Percentiles rank a stretch among this genome's conserved stretches.
These are phyloP conservation scores for Isatis lusitanica DNA, from an alignment of 441 rosid genomes.

Conservation along the genomic window DNA sequence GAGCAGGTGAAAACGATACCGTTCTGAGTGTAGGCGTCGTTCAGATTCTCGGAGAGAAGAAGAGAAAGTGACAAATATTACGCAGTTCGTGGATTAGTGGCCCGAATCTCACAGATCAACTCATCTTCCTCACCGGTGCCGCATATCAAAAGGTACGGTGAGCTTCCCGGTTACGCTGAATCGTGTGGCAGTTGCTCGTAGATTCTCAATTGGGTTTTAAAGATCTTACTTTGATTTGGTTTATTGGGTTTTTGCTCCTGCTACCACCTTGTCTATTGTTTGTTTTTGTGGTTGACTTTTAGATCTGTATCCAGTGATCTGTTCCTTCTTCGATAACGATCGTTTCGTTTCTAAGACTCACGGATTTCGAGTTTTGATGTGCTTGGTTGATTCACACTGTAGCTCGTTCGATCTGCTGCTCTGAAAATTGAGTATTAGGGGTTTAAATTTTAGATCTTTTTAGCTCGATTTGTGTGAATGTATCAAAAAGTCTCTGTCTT, in stretches of 20 bases:
- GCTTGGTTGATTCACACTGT: conserved; percentile 11
- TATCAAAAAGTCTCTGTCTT: background rate
- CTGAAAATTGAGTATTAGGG: background rate
- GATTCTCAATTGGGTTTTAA: background rate
- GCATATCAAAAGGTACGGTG: conserved; percentile 24
- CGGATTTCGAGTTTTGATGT: conserved; percentile 10
- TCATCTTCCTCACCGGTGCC: conserved; percentile 28
- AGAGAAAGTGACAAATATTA: background rate
- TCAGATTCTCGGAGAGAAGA: background rate
- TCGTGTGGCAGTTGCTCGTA: background rate
- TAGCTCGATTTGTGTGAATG: conserved; percentile 14
- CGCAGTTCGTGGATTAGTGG: conserved; percentile 25
- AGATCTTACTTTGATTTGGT: background rate
- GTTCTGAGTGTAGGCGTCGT: conserved; percentile 2
- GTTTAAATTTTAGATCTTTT: background rate
- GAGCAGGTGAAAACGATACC: background rate
- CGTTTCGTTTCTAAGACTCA: background rate
- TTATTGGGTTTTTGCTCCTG: background rate
- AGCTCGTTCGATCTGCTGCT: conserved; percentile 22
- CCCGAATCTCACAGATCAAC: conserved; percentile 24
- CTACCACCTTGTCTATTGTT: background rate
- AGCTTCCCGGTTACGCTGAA: background rate
- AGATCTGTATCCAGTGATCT: conserved; percentile 27
- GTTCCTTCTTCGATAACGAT: background rate
- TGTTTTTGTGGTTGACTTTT: conserved; percentile 29